phyloP scores from a whole-genome alignment of 192 early-diverging fungal genomes.

The Piromyces finnis region DNA sequence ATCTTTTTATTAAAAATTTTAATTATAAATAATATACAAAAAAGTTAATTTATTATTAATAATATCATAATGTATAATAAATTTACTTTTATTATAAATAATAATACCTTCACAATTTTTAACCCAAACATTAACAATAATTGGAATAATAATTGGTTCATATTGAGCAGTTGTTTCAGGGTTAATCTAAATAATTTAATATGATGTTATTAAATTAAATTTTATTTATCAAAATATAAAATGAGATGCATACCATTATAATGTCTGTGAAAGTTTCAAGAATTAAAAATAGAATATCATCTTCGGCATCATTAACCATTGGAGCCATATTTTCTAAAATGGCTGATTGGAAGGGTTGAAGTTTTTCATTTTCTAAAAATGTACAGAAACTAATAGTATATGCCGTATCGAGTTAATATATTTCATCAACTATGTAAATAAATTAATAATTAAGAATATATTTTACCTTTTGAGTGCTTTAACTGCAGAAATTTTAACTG shows the following conservation, averaged over 20 bases:
- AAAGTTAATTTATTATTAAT: not conserved
- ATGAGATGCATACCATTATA: constrained; percentile 45
- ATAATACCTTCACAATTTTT: constrained; percentile 40
- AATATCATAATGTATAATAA: too few relatives aligned
- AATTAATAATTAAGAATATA: too few relatives aligned
- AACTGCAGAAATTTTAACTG: constrained; percentile 51
- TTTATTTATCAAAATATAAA: too few relatives aligned
- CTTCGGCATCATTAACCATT: constrained; percentile 33
- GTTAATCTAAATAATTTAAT: constrained; percentile 32
- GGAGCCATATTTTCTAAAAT: constrained; percentile 41
- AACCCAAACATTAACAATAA: constrained; percentile 62
- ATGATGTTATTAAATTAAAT: constrained; percentile 20
- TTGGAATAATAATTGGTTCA: constrained; percentile 49
- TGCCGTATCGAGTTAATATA: too few relatives aligned
- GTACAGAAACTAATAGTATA: not conserved
- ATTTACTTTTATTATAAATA: not conserved
- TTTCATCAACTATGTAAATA: too few relatives aligned
- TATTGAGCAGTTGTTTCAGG: constrained; percentile 50
- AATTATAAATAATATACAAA: constrained; percentile 3
- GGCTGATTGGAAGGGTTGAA: constrained; percentile 24
- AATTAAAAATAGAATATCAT: constrained; percentile 45
- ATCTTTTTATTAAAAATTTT: constrained; percentile 19
- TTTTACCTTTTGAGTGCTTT: constrained; percentile 44
- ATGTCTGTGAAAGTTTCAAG: constrained; percentile 43
- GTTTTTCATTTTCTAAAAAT: not conserved